Base-by-base conservation (phyloP, 2,329 filamentous ascomycete genomes). In the Fusarium longipes region DNA sequence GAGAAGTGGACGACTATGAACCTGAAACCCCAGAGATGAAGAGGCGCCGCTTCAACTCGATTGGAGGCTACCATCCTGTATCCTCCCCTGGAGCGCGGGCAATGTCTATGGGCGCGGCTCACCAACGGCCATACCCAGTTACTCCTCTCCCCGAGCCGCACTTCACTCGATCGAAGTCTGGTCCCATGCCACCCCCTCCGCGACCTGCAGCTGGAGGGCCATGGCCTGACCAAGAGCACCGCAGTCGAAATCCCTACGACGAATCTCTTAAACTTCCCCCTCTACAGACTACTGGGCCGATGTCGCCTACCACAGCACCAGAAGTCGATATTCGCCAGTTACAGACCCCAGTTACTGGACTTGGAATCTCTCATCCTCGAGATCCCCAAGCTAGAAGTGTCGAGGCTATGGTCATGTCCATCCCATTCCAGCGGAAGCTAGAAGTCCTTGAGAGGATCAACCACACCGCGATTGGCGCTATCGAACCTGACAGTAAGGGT, bases 391-490 rank as follows among this genome's bases (percentile, higher is more conserved):
- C 83, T 74, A 75, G 75, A 63, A 85, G 82, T 47, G 79, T 91
- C 22, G 88, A 91, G 70, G 87, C 89, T 9, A 89, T 91, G 80
- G 87, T 94, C 61, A 92, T 92, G 88, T 87, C 84, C 25, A 91
- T 96, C 50, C 86, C 90, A 0, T 91, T 91, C 72, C 79, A 88
- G 42, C 88, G 89, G 68, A 97, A 97, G 77, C 87, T 97, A 70
- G 88, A 89, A 47, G 85, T 95, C 3, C 82, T 98, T 32, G 84
- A 88, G 17, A 89, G 88, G 63, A 93, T 97, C 67, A 91, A 91
- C 43, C 91, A 90, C 9, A 60, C 64, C 24, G 89, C 92, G 0
- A 81, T 92, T 15, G 78, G 80, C 8, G 70, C 80, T 17, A 73
- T 79, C 2, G 73, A 76, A 7, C 76, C 77, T 5, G 75, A 73